Evolutionary conservation across 192 early-diverging fungal species (phyloP).

Genomic region (Umbelopsis isabellina): DNA sequence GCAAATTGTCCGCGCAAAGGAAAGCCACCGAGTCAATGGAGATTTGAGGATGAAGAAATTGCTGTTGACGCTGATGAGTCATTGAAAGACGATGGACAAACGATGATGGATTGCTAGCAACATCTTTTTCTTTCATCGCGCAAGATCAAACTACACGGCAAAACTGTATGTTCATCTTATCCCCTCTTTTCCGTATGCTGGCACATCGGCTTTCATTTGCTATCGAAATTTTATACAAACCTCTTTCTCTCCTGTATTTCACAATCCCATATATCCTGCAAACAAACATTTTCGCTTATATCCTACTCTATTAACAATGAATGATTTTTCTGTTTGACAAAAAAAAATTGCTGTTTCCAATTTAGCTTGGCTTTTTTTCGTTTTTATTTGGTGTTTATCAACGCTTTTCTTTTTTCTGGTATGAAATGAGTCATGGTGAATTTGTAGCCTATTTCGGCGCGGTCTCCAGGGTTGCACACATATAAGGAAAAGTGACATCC

Average conservation of each 20-base stretch:
- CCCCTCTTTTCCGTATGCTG: constrained; percentile 1
- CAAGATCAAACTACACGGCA: not conserved
- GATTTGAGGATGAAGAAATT: not conserved
- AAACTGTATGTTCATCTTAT: not conserved
- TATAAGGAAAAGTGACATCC: constrained; percentile 5
- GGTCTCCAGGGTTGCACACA: not conserved
- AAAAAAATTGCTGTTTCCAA: no score
- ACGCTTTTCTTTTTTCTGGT: no score
- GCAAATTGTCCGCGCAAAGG: constrained; percentile 28
- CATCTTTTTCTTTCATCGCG: not conserved
- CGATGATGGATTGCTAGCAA: not conserved
- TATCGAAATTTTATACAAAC: not conserved
- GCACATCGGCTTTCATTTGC: not conserved
- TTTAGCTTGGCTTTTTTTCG: no score
- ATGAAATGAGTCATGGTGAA: constrained; percentile 10
- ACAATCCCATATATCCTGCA: not conserved
- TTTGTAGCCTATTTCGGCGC: constrained; percentile 12
- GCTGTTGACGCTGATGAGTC: not conserved
- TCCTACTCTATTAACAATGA: not conserved
- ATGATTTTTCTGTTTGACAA: no score
- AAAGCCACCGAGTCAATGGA: constrained; percentile 34
- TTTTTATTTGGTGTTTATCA: no score
- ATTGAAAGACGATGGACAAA: not conserved
- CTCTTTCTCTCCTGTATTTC: not conserved
- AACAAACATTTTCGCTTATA: not conserved